Conservation (phyloP, 1,139 yeast genomes). For the Pichia sp. region DNA sequence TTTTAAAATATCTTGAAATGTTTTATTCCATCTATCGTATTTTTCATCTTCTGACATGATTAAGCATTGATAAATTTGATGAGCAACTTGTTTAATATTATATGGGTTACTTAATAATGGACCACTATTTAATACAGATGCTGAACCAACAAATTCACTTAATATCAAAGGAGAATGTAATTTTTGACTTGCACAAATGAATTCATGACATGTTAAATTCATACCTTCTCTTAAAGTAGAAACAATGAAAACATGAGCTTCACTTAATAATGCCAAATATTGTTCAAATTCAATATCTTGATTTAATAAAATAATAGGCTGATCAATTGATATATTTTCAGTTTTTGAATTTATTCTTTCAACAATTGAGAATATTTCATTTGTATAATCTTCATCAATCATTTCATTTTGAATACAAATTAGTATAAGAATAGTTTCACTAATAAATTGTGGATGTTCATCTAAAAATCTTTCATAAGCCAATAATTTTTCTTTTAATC, state of each 20-base stretch:
- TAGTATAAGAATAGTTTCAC: slow-evolving; percentile 70
- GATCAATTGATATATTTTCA: slow-evolving; percentile 62
- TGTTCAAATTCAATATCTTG: slow-evolving; percentile 88
- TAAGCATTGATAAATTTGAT: slow-evolving; percentile 54
- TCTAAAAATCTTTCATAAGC: slow-evolving; percentile 79
- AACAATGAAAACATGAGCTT: slow-evolving; percentile 83
- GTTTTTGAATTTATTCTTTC: slow-evolving; percentile 78
- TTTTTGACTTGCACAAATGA: slow-evolving; percentile 66
- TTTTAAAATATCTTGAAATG: slow-evolving; percentile 52
- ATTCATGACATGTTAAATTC: slow-evolving; percentile 94
- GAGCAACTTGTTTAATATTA: slow-evolving; percentile 66
- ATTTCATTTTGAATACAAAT: slow-evolving; percentile 60
- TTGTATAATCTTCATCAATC: slow-evolving; percentile 53
- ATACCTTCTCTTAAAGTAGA: slow-evolving; percentile 94
- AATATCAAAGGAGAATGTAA: slow-evolving; percentile 76
- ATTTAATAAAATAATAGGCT: slow-evolving; percentile 81
- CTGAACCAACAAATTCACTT: slow-evolving; percentile 94
- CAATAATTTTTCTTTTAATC: slow-evolving; percentile 76
- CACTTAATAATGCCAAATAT: slow-evolving; percentile 76
- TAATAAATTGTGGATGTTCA: slow-evolving; percentile 64
- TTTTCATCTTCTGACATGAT: slow-evolving; percentile 59
- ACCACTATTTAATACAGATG: slow-evolving; percentile 65
- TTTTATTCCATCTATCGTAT: slow-evolving; percentile 52
- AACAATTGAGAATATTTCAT: slow-evolving; percentile 70
- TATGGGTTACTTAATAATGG: slow-evolving; percentile 87